A percentile compares a stretch with the other conserved stretches of the same genome.
Evolutionary conservation across 2,329 filamentous ascomycete species (phyloP).

Genomic region (Monilinia polystroma): DNA sequence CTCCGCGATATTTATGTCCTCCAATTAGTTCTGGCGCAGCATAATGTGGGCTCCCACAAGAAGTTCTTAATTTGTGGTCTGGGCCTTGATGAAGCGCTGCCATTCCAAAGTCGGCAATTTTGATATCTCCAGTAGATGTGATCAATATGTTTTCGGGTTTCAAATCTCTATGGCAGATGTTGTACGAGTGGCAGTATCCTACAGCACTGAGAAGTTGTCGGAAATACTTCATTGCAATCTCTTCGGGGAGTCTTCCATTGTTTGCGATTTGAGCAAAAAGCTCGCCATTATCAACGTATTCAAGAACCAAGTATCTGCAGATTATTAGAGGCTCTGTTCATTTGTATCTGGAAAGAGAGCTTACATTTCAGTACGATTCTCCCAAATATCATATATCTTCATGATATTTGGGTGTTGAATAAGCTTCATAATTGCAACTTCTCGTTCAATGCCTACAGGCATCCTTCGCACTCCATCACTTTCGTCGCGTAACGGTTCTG

Average conservation of each 20-base stretch:
- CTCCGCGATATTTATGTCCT: constrained; percentile 74
- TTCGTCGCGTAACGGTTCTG: constrained; percentile 58
- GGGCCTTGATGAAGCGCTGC: constrained; percentile 82
- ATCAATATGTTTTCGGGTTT: constrained; percentile 97
- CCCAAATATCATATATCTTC: constrained; percentile 94
- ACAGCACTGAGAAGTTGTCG: constrained; percentile 91
- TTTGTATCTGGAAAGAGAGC: constrained; percentile 39
- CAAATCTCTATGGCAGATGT: constrained; percentile 92
- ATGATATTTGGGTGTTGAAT: constrained; percentile 95
- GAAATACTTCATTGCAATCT: constrained; percentile 80
- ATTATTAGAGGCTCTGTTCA: constrained; percentile 32
- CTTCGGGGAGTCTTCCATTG: constrained; percentile 71
- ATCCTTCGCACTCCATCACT: constrained; percentile 66
- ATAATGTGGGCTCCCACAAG: constrained; percentile 95
- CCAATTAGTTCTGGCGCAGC: constrained; percentile 89
- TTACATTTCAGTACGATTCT: constrained; percentile 92
- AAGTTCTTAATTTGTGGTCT: constrained; percentile 77
- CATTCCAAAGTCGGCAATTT: constrained; percentile 98
- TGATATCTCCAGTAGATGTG: constrained; percentile 72
- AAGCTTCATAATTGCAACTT: constrained; percentile 95
- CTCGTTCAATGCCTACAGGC: constrained; percentile 86
- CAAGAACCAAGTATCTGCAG: constrained; percentile 86
- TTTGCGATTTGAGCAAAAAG: constrained; percentile 79
- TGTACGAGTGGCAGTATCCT: constrained; percentile 89
- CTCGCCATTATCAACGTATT: constrained; percentile 75